phyloP scores from a whole-genome alignment of 371 early-diverging fungal species.

The Syncephalis fuscata region DNA sequence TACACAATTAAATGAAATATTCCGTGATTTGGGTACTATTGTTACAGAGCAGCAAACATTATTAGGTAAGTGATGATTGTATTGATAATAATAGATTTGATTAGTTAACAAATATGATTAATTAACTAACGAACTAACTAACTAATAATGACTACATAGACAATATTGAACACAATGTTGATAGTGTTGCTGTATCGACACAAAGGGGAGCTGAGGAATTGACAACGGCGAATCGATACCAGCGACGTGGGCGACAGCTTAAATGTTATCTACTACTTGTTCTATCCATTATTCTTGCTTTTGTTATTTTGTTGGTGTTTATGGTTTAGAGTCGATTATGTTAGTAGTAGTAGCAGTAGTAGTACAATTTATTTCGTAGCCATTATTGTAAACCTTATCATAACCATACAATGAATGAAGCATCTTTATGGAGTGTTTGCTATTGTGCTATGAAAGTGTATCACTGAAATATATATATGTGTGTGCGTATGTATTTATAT shows the following conservation, averaged over 20 bases:
- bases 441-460: no score
- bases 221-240: slow-evolving; percentile 57
- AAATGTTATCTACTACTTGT: slow-evolving; percentile 67
- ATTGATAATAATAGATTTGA: slow-evolving; percentile 1
- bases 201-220: slow-evolving; percentile 69
- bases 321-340: no score
- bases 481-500: no score
- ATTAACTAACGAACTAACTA: not conserved
- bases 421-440: no score
- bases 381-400: no score
- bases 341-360: no score
- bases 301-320: slow-evolving; percentile 15
- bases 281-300: slow-evolving; percentile 37
- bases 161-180: slow-evolving; percentile 77
- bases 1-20: slow-evolving; percentile 85
- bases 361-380: no score
- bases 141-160: no score
- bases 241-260: slow-evolving; percentile 57
- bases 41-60: slow-evolving; percentile 90
- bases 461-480: no score
- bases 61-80: slow-evolving; percentile 39
- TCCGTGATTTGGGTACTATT: slow-evolving; percentile 86
- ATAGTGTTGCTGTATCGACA: slow-evolving; percentile 56
- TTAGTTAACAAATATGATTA: not conserved
- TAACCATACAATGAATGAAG: no score